Percentiles rank a stretch among this genome's conserved stretches.
phyloP scores from a whole-genome alignment of 169 alveolate genomes.

The Plasmodium reichenowi region DNA sequence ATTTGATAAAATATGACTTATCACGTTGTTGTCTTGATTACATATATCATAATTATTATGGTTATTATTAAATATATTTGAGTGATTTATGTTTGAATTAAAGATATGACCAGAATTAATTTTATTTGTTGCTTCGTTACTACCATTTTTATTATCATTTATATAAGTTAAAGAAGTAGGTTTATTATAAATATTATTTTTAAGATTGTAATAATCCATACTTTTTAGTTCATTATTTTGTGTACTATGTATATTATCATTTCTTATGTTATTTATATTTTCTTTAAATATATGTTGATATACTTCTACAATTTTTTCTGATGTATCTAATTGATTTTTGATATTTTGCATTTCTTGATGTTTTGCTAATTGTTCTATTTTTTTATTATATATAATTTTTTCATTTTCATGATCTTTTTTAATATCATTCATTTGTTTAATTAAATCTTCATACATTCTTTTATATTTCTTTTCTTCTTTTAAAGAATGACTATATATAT shows the following conservation, averaged over 20 bases:
- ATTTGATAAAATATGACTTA: background rate
- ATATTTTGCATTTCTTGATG: constrained; percentile 65
- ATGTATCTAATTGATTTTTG: constrained; percentile 51
- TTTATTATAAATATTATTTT: constrained; percentile 8
- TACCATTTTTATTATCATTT: background rate
- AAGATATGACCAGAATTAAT: background rate
- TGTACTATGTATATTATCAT: constrained; percentile 9
- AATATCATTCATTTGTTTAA: constrained; percentile 55
- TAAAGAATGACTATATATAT: background rate
- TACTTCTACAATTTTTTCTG: constrained; percentile 64
- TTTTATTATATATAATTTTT: constrained; percentile 27
- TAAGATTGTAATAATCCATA: background rate
- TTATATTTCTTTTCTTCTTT: constrained; percentile 23
- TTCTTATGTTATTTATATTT: constrained; percentile 36
- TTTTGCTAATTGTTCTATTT: constrained; percentile 50
- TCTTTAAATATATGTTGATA: constrained; percentile 62
- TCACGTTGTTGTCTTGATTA: background rate
- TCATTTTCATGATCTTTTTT: constrained; percentile 65
- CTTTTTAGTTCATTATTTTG: background rate
- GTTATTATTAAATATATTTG: background rate
- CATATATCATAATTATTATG: no score
- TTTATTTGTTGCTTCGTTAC: background rate
- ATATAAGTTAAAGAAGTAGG: background rate
- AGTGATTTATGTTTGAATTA: background rate
- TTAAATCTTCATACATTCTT: constrained; percentile 21